Evolutionary conservation across 306 rosid species (phyloP).

Genomic region (Castanopsis chinensis): DNA sequence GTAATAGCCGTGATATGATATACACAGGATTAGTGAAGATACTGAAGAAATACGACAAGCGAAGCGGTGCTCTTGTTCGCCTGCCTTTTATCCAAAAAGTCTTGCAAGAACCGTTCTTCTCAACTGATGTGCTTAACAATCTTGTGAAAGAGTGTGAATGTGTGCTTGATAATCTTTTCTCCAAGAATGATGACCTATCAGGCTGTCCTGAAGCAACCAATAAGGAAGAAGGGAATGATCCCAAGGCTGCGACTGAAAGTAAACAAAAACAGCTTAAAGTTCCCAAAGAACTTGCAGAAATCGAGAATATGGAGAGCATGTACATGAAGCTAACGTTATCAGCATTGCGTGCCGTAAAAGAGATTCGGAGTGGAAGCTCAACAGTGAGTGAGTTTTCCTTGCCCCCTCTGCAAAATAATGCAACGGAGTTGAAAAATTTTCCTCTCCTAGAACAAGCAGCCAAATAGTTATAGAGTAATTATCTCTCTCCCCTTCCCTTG

Average conservation of each 20-base stretch:
- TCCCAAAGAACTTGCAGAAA: slow-evolving; percentile 68
- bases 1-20: neutral
- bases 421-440: slow-evolving; percentile 31
- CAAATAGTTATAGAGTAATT: slow-evolving; percentile 11
- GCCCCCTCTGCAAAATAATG: slow-evolving; percentile 57
- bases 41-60: slow-evolving; percentile 86
- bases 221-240: slow-evolving; percentile 34
- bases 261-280: slow-evolving; percentile 35
- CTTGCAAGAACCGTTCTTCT: slow-evolving; percentile 79
- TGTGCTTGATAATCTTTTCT: slow-evolving; percentile 60
- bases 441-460: slow-evolving; percentile 32
- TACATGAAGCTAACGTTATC: slow-evolving; percentile 54
- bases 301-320: slow-evolving; percentile 64
- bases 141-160: slow-evolving; percentile 79
- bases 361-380: slow-evolving; percentile 79
- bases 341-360: slow-evolving; percentile 60
- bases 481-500: neutral
- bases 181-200: slow-evolving; percentile 36
- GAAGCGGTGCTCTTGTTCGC: slow-evolving; percentile 69
- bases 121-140: slow-evolving; percentile 62
- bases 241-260: slow-evolving; percentile 26
- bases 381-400: slow-evolving; percentile 66
- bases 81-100: slow-evolving; percentile 76
- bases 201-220: slow-evolving; percentile 26
- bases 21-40: slow-evolving; percentile 70